Evolutionary conservation across 2,329 filamentous ascomycete species (phyloP).

Genomic region (Ophioceras dolichostomum): DNA sequence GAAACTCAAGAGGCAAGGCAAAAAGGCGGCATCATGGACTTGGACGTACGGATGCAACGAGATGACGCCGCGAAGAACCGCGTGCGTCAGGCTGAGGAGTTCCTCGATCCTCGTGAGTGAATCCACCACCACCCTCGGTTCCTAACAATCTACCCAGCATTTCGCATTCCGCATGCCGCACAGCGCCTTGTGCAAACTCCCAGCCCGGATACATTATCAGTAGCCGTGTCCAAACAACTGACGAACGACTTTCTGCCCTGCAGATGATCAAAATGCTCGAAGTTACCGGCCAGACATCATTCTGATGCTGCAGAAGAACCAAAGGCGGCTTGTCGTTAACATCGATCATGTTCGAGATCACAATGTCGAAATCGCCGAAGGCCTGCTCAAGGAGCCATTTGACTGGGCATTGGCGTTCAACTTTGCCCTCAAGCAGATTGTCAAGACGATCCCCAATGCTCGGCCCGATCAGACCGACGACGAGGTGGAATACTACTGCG

Average conservation of each 20-base stretch:
- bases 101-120: slow-evolving; percentile 70
- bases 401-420: slow-evolving; percentile 85
- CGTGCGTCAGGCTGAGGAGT: slow-evolving; percentile 78
- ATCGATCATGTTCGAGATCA: slow-evolving; percentile 88
- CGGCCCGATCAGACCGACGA: slow-evolving; percentile 63
- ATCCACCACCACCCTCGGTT: slow-evolving; percentile 28
- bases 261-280: slow-evolving; percentile 40
- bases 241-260: too few relatives aligned
- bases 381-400: slow-evolving; percentile 74
- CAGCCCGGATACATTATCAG: too few relatives aligned
- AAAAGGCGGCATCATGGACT: slow-evolving; percentile 68
- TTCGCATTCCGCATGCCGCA: background rate
- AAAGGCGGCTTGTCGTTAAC: slow-evolving; percentile 56
- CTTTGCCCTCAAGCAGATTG: slow-evolving; percentile 75
- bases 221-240: too few relatives aligned
- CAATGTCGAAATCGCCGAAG: slow-evolving; percentile 66
- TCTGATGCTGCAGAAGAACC: slow-evolving; percentile 56
- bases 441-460: slow-evolving; percentile 65
- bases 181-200: too few relatives aligned
- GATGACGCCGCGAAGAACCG: slow-evolving; percentile 79
- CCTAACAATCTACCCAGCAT: background rate
- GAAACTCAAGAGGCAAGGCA: too few relatives aligned
- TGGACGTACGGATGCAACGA: slow-evolving; percentile 59
- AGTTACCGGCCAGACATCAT: slow-evolving; percentile 89
- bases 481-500: slow-evolving; percentile 87